Percentiles rank a stretch among this genome's conserved stretches.
Conservation (phyloP, 2,329 filamentous ascomycete genomes). For the Calonectria montana region DNA sequence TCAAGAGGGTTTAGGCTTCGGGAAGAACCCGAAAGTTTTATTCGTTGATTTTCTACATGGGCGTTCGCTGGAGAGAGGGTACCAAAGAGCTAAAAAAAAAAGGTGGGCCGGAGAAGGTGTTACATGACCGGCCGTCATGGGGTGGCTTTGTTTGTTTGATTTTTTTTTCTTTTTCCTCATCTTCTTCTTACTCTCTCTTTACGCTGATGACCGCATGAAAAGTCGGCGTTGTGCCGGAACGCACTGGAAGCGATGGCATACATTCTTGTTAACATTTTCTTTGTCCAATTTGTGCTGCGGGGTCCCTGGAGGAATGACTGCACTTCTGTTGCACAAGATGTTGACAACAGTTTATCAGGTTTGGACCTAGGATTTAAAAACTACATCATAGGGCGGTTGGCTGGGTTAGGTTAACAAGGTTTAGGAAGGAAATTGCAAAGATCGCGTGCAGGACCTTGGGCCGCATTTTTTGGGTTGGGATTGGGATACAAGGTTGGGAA, state of each 20-base stretch:
- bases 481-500: conserved; percentile 12
- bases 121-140: conserved; percentile 26
- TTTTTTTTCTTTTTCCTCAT: conserved; percentile 16
- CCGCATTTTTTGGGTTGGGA: background rate
- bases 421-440: conserved; percentile 18
- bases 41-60: conserved; percentile 32
- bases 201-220: conserved; percentile 23
- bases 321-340: conserved; percentile 12
- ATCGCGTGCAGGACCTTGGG: conserved; percentile 2
- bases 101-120: conserved; percentile 32
- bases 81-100: conserved; percentile 35
- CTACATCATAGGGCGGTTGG: conserved; percentile 10
- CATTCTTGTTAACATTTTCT: conserved; percentile 23
- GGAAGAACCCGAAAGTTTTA: conserved; percentile 23
- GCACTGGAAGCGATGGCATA: conserved; percentile 26
- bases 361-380: conserved; percentile 27
- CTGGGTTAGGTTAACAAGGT: background rate
- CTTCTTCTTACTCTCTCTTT: conserved; percentile 25
- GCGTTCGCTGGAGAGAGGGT: conserved; percentile 35
- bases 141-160: conserved; percentile 23
- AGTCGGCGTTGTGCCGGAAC: conserved; percentile 20
- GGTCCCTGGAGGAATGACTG: conserved; percentile 27
- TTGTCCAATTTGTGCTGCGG: conserved; percentile 25
- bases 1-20: conserved; percentile 27
- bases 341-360: conserved; percentile 17